Conservation (phyloP, 192 early-diverging fungal genomes). For the Chytriomyces confervae region DNA sequence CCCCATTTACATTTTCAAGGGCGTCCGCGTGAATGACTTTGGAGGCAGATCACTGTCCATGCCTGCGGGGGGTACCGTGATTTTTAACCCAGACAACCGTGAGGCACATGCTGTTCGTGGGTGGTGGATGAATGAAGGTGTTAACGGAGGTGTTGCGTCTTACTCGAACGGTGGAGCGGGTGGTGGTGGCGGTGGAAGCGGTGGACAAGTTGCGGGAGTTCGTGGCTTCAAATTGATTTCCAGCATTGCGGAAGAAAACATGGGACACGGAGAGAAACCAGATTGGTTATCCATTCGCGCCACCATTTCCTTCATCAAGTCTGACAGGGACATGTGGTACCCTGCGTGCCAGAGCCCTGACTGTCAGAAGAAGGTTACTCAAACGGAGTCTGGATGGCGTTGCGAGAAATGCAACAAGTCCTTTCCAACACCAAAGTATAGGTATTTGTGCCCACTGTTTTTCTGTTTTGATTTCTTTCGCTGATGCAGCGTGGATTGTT, state of each 20-base stretch:
- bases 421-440: slow-evolving; percentile 74
- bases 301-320: slow-evolving; percentile 76
- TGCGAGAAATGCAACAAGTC: slow-evolving; percentile 89
- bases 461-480: background rate
- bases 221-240: slow-evolving; percentile 68
- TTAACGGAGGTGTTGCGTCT: background rate
- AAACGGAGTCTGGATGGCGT: slow-evolving; percentile 73
- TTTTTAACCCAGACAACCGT: slow-evolving; percentile 76
- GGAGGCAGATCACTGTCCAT: slow-evolving; percentile 71
- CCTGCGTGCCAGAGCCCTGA: slow-evolving; percentile 78
- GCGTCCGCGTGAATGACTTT: slow-evolving; percentile 86
- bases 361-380: slow-evolving; percentile 91
- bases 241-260: slow-evolving; percentile 69
- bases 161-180: slow-evolving; percentile 24
- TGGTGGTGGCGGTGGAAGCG: slow-evolving; percentile 34
- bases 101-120: slow-evolving; percentile 74
- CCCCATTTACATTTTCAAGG: slow-evolving; percentile 84
- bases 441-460: slow-evolving; percentile 49
- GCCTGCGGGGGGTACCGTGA: slow-evolving; percentile 50
- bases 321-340: slow-evolving; percentile 71
- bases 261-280: slow-evolving; percentile 72
- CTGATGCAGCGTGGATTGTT: background rate
- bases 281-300: slow-evolving; percentile 66
- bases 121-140: slow-evolving; percentile 60
- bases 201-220: slow-evolving; percentile 33